A percentile compares a stretch with the other conserved stretches of the same genome.
Evolutionary conservation across 805 yeast species (phyloP).

Genomic region (Vanderwaltozyma yarrowii): DNA sequence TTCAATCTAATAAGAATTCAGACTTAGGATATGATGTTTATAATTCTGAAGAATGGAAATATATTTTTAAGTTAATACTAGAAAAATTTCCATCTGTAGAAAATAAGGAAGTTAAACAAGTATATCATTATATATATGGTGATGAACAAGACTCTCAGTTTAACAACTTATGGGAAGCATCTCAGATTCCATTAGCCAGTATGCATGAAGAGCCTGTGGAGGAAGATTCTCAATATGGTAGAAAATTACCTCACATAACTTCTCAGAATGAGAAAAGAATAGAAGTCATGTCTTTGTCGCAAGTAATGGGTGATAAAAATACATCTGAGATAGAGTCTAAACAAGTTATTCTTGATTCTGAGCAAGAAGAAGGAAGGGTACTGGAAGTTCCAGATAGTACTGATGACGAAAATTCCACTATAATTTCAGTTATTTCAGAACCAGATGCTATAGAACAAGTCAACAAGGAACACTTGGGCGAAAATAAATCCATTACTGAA

Average conservation of each 20-base stretch:
- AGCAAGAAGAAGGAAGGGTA: background rate
- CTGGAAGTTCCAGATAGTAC: slow-evolving; percentile 3
- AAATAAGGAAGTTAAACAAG: slow-evolving; percentile 13
- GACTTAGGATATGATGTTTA: slow-evolving; percentile 13
- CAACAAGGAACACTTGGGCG: too few relatives aligned
- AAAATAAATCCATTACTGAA: too few relatives aligned
- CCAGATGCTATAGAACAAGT: background rate
- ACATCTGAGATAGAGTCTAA: background rate
- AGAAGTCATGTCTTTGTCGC: slow-evolving; percentile 18
- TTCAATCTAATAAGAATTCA: background rate
- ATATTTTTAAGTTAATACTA: slow-evolving; percentile 10
- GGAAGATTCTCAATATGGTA: background rate
- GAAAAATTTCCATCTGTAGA: slow-evolving; percentile 17
- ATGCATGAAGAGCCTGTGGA: background rate
- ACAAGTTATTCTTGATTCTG: background rate
- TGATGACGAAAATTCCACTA: slow-evolving; percentile 1
- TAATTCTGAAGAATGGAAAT: slow-evolving; percentile 24
- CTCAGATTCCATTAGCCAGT: slow-evolving; percentile 12
- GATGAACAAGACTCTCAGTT: slow-evolving; percentile 4
- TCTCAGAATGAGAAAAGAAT: slow-evolving; percentile 1
- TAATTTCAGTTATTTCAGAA: background rate
- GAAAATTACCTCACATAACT: background rate
- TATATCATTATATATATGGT: slow-evolving; percentile 21
- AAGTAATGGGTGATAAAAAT: slow-evolving; percentile 19
- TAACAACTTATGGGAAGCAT: slow-evolving; percentile 15